These are phyloP conservation scores for Ascochyta pisi DNA, from an alignment of 2,329 filamentous ascomycete genomes.

Conservation along the genomic window DNA sequence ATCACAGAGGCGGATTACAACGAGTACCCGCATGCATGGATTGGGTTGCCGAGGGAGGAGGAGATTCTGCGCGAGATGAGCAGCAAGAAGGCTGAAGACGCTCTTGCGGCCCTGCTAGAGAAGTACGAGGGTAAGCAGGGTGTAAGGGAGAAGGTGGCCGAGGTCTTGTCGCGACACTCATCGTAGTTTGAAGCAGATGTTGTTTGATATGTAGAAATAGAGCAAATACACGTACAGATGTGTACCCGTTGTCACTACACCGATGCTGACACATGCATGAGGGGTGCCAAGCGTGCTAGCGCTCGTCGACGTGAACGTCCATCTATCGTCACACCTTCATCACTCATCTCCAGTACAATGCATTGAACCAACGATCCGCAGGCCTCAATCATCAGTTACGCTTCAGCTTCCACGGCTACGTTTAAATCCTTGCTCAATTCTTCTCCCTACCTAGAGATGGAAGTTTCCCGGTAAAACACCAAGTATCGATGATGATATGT, in stretches of 20 bases:
- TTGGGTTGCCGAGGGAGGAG: slow-evolving; percentile 76
- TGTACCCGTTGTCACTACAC: not conserved
- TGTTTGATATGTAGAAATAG: slow-evolving; percentile 9
- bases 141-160: slow-evolving; percentile 65
- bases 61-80: slow-evolving; percentile 60
- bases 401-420: too few species aligned
- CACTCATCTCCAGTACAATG: too few species aligned
- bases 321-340: too few species aligned
- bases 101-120: slow-evolving; percentile 50
- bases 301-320: not conserved
- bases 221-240: not conserved
- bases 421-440: too few species aligned
- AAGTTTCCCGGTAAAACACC: too few species aligned
- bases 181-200: not conserved
- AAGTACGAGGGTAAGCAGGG: slow-evolving; percentile 55
- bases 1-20: slow-evolving; percentile 68
- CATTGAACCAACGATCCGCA: too few species aligned
- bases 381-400: too few species aligned
- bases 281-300: not conserved
- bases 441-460: too few species aligned
- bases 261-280: not conserved
- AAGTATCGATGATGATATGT: too few species aligned
- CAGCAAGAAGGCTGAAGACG: slow-evolving; percentile 43
- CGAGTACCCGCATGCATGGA: slow-evolving; percentile 74
- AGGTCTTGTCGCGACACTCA: slow-evolving; percentile 60